A percentile compares a stretch with the other conserved stretches of the same genome.
Evolutionary conservation across 2,329 filamentous ascomycete genomes (phyloP).

Genomic region (Monilinia fructicola): DNA sequence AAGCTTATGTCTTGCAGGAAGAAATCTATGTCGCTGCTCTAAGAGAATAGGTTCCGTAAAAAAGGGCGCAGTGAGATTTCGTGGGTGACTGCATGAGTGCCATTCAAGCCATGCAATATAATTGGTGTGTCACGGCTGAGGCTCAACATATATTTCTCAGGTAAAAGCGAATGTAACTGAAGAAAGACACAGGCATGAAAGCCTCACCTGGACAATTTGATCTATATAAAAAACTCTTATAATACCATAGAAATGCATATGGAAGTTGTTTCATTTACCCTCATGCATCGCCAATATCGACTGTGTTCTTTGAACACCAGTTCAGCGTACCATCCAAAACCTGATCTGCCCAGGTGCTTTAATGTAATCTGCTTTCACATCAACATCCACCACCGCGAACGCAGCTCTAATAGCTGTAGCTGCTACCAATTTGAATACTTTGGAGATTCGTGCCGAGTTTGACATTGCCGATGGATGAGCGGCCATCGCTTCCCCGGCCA

Average conservation of each 20-base stretch:
- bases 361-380: slow-evolving; percentile 5
- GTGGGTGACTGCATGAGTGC: slow-evolving; percentile 1
- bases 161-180: too few species aligned
- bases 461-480: slow-evolving; percentile 25
- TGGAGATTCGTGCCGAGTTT: slow-evolving; percentile 24
- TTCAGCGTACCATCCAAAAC: slow-evolving; percentile 13
- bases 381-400: slow-evolving; percentile 22
- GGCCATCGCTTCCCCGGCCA: slow-evolving; percentile 7
- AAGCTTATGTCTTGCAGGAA: not conserved
- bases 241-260: not conserved
- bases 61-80: slow-evolving; percentile 2
- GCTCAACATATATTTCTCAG: not conserved
- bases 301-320: not conserved
- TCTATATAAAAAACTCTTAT: not conserved
- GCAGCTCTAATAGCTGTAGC: slow-evolving; percentile 26
- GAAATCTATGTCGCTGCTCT: not conserved
- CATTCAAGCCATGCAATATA: not conserved
- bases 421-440: slow-evolving; percentile 22
- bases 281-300: slow-evolving; percentile 24
- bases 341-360: slow-evolving; percentile 9
- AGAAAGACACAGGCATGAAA: not conserved
- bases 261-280: slow-evolving; percentile 13
- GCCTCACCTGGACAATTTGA: not conserved
- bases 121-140: not conserved
- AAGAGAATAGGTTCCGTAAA: not conserved